Conservation (phyloP, 202 grass and related monocot genomes). For the Schoenoplectus triqueter region DNA sequence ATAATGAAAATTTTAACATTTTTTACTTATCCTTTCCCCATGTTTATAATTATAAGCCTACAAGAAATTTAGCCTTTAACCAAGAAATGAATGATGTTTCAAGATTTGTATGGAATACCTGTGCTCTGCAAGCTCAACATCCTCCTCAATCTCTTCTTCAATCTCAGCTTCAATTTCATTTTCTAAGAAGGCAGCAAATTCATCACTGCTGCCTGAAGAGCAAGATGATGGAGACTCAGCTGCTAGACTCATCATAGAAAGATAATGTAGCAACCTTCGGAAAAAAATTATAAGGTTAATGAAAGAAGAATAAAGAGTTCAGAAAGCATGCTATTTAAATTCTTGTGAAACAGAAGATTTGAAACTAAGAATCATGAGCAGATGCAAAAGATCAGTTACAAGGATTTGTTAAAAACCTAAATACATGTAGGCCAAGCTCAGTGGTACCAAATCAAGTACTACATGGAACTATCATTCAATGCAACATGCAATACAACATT, state of each 20-base stretch:
- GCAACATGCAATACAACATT: neutral
- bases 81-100: neutral
- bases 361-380: neutral
- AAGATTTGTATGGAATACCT: constrained; percentile 14
- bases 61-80: constrained; percentile 1
- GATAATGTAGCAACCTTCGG: neutral
- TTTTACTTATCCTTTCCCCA: neutral
- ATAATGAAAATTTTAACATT: neutral
- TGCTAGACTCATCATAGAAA: constrained; percentile 34
- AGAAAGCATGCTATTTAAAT: no score
- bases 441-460: neutral
- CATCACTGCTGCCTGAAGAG: constrained; percentile 35
- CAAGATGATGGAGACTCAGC: constrained; percentile 33
- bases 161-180: constrained; percentile 28
- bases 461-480: constrained; percentile 5
- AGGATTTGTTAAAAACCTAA: neutral
- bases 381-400: neutral
- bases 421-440: neutral
- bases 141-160: constrained; percentile 30
- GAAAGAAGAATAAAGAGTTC: neutral
- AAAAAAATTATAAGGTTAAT: neutral
- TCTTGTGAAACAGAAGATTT: neutral
- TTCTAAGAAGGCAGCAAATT: constrained; percentile 34
- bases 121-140: constrained; percentile 16
- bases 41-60: neutral